Conservation (phyloP, 139 green algal genomes). For the Coelastrella sp. region DNA sequence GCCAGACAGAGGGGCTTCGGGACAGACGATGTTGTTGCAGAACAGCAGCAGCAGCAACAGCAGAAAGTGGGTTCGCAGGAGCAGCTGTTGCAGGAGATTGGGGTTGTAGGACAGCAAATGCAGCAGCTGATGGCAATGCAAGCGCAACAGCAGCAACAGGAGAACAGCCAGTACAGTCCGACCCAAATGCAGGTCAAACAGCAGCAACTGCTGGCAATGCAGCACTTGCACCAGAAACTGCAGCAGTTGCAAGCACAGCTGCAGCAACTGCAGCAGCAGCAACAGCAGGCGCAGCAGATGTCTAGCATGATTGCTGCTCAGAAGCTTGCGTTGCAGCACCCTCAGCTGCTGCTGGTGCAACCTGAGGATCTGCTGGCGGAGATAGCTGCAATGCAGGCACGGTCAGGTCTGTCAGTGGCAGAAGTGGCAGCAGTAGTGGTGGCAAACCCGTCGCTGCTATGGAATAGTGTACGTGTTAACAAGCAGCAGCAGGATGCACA, state of each 20-base stretch:
- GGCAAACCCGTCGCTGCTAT: not conserved
- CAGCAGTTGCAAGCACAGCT: not conserved
- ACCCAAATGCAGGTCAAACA: not conserved
- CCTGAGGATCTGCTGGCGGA: not conserved
- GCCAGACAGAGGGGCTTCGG: not conserved
- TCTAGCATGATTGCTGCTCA: not conserved
- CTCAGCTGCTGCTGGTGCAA: constrained; percentile 32
- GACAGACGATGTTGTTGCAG: not conserved
- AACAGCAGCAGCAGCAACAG: not conserved
- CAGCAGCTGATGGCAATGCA: not conserved
- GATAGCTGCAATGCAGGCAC: not conserved
- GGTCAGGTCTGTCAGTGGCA: not conserved
- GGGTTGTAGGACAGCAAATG: not conserved
- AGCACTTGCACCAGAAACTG: not conserved
- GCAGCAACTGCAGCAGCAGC: constrained; percentile 9
- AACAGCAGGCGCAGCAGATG: constrained; percentile 17
- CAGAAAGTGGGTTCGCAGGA: not conserved
- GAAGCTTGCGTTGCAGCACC: not conserved
- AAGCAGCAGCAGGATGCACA: too few species aligned
- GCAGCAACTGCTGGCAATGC: not conserved
- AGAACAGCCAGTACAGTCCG: not conserved
- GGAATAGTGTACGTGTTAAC: too few species aligned
- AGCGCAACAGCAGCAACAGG: constrained; percentile 1
- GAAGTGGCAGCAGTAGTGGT: constrained; percentile 20
- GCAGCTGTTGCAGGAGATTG: not conserved